phyloP scores from a whole-genome alignment of 345 rosid genomes.

The Salix viminalis region DNA sequence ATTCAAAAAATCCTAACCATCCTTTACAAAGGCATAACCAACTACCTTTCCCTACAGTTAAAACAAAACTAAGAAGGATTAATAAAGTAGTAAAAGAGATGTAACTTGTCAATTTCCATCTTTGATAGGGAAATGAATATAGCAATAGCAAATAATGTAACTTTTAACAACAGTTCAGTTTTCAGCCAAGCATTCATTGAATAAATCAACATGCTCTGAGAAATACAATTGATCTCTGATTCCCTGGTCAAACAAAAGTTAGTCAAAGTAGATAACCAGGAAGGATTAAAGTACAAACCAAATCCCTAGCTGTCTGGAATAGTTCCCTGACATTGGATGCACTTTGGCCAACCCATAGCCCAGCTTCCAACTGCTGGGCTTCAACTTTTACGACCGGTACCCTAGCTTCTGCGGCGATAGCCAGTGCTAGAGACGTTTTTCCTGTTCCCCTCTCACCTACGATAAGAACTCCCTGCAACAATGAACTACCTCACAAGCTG shows the following conservation, averaged over 20 bases:
- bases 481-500: slow-evolving; percentile 8
- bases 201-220: background rate
- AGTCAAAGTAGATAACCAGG: slow-evolving; percentile 9
- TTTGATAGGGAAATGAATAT: background rate
- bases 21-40: too few species aligned
- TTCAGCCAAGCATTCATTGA: background rate
- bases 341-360: slow-evolving; percentile 97
- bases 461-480: slow-evolving; percentile 89
- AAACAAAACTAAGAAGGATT: too few species aligned
- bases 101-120: background rate
- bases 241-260: background rate
- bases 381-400: slow-evolving; percentile 85
- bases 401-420: slow-evolving; percentile 94
- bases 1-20: too few species aligned
- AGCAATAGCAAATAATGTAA: background rate
- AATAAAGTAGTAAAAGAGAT: background rate
- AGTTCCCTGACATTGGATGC: slow-evolving; percentile 95
- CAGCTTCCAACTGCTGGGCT: slow-evolving; percentile 96
- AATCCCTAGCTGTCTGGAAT: slow-evolving; percentile 92
- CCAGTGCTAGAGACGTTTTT: slow-evolving; percentile 84
- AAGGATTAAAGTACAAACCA: slow-evolving; percentile 49
- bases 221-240: background rate
- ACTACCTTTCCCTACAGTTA: too few species aligned
- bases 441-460: slow-evolving; percentile 98
- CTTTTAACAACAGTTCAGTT: background rate